Conservation (phyloP, 2,329 filamentous ascomycete genomes). For the Penicillium sp. region DNA sequence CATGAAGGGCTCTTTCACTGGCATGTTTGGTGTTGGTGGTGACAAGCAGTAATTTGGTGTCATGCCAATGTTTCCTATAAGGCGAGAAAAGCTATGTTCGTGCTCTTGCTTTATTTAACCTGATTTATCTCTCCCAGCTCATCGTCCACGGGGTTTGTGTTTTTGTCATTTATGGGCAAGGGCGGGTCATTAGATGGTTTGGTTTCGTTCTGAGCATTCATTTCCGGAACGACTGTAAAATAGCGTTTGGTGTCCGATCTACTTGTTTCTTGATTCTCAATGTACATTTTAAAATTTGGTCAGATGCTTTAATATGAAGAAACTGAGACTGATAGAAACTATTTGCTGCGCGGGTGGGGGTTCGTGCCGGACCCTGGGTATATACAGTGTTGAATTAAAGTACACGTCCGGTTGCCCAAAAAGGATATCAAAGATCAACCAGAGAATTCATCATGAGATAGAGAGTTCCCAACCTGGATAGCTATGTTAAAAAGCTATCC, state of each 20-base stretch:
- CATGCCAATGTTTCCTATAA: background rate
- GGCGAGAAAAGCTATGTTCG: background rate
- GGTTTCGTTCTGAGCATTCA: conserved; percentile 28
- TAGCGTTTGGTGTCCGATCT: conserved; percentile 29
- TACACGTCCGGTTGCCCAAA: conserved; percentile 8
- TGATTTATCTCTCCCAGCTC: conserved; percentile 16
- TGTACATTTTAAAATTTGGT: conserved; percentile 27
- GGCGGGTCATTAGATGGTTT: conserved; percentile 30
- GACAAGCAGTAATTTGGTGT: conserved; percentile 25
- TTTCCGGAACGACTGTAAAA: conserved; percentile 36
- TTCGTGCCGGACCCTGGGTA: conserved; percentile 18
- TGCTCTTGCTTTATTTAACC: conserved; percentile 3
- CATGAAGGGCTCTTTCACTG: conserved; percentile 78
- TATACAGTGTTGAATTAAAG: conserved; percentile 16
- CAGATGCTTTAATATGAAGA: conserved; percentile 25
- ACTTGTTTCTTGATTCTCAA: conserved; percentile 24
- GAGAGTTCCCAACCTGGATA: background rate
- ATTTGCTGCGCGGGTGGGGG: conserved; percentile 5
- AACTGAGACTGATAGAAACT: conserved; percentile 17
- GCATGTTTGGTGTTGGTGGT: conserved; percentile 50
- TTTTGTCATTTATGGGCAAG: conserved; percentile 24
- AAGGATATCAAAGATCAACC: conserved; percentile 5
- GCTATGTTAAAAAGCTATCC: no score
- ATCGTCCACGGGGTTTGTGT: conserved; percentile 21
- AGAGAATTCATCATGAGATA: background rate